A percentile compares a stretch with the other conserved stretches of the same genome.
Conservation (phyloP, 441 rosid species). For the Biscutella laevigata region DNA sequence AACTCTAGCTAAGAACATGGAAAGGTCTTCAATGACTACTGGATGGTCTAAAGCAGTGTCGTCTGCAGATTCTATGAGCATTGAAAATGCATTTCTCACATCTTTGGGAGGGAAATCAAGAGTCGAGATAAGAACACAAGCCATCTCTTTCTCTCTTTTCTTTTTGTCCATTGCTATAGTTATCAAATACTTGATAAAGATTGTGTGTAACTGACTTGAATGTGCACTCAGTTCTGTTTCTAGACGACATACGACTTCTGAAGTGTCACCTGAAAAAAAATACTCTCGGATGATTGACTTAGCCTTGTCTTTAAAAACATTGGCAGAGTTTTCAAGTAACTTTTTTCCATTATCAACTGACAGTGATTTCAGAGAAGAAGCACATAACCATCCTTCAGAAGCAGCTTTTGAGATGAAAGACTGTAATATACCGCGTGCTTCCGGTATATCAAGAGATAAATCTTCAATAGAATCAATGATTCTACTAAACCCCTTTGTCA, state of each 20-base stretch:
- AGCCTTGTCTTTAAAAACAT: conserved; percentile 48
- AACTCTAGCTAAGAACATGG: conserved; percentile 71
- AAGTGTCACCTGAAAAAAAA: conserved; percentile 57
- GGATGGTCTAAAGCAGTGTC: conserved; percentile 79
- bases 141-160: conserved; percentile 89
- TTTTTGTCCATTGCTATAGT: conserved; percentile 79
- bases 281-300: conserved; percentile 64
- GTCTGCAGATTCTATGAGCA: conserved; percentile 72
- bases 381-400: conserved; percentile 81
- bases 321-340: conserved; percentile 35
- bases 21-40: conserved; percentile 72
- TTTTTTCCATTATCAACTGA: conserved; percentile 29
- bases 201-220: conserved; percentile 48
- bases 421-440: conserved; percentile 44
- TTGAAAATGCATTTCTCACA: conserved; percentile 48
- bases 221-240: conserved; percentile 41
- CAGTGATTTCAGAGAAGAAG: conserved; percentile 59
- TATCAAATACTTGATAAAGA: conserved; percentile 61
- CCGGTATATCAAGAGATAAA: conserved; percentile 69
- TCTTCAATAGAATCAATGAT: conserved; percentile 65
- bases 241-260: conserved; percentile 54
- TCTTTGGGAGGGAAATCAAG: conserved; percentile 64
- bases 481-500: conserved; percentile 62
- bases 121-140: conserved; percentile 64
- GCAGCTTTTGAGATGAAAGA: conserved; percentile 70